These are phyloP conservation scores for Globisporangium paddicum DNA, from an alignment of 352 stramenopile species.

Conservation along the genomic window DNA sequence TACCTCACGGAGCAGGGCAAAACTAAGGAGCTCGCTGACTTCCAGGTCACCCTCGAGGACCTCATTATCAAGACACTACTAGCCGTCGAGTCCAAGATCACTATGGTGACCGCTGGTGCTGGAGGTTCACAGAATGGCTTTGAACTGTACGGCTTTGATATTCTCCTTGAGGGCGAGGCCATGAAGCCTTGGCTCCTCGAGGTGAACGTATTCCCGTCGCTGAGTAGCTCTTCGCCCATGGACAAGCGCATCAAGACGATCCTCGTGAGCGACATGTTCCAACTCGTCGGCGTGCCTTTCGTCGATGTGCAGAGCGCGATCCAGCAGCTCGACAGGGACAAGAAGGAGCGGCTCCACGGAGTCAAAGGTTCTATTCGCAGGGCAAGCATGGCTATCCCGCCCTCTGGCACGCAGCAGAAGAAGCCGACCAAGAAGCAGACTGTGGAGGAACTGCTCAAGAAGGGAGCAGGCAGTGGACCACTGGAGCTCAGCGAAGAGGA, in stretches of 20 bases:
- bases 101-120: slow-evolving; percentile 21
- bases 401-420: neutral
- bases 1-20: slow-evolving; percentile 39
- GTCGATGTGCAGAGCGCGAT: slow-evolving; percentile 25
- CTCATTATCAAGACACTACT: slow-evolving; percentile 90
- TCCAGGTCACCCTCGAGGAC: slow-evolving; percentile 54
- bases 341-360: slow-evolving; percentile 42
- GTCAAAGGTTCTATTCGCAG: slow-evolving; percentile 18
- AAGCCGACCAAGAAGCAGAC: slow-evolving; percentile 15
- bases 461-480: slow-evolving; percentile 5
- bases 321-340: slow-evolving; percentile 37
- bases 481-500: slow-evolving; percentile 56
- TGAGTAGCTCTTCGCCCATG: slow-evolving; percentile 81
- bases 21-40: slow-evolving; percentile 24
- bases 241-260: slow-evolving; percentile 90
- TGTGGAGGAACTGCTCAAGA: slow-evolving; percentile 31
- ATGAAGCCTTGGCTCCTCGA: slow-evolving; percentile 87
- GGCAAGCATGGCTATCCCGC: slow-evolving; percentile 9
- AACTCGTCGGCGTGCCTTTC: slow-evolving; percentile 66
- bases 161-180: slow-evolving; percentile 69
- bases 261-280: slow-evolving; percentile 84
- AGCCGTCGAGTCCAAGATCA: slow-evolving; percentile 76
- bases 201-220: slow-evolving; percentile 88
- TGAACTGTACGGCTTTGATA: slow-evolving; percentile 89
- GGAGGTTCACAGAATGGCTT: slow-evolving; percentile 44